Conservation (phyloP, 768 basidiomycete genomes). For the Gautieria morchelliformis region DNA sequence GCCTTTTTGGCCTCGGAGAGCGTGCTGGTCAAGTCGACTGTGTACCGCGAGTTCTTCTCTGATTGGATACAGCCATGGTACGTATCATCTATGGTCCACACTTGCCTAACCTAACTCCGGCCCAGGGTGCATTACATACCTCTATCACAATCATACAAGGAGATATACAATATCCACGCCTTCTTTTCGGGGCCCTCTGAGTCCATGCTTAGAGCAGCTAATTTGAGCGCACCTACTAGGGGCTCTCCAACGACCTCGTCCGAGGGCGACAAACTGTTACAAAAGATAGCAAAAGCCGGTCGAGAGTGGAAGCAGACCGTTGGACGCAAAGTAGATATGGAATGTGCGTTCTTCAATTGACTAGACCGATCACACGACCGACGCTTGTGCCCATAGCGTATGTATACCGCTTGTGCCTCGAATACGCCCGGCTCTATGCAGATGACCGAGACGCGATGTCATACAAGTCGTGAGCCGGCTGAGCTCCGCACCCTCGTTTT, state of each 20-base stretch:
- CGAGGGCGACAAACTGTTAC: constrained; percentile 64
- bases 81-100: constrained; percentile 13
- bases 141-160: constrained; percentile 73
- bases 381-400: constrained; percentile 42
- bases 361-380: neutral
- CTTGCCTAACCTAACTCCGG: neutral
- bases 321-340: constrained; percentile 83
- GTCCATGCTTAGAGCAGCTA: constrained; percentile 44
- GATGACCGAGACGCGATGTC: constrained; percentile 76
- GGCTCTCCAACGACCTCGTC: constrained; percentile 15
- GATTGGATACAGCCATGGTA: constrained; percentile 92
- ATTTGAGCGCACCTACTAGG: constrained; percentile 34
- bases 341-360: constrained; percentile 45
- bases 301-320: constrained; percentile 85
- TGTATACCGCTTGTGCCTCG: constrained; percentile 78
- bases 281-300: constrained; percentile 85
- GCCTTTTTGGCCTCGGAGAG: constrained; percentile 80
- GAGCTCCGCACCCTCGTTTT: neutral
- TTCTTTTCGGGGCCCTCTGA: constrained; percentile 84
- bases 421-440: constrained; percentile 78
- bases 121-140: constrained; percentile 91
- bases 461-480: constrained; percentile 13
- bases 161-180: constrained; percentile 89
- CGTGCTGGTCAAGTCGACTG: constrained; percentile 81
- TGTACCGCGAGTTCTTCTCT: constrained; percentile 85